Conservation (phyloP, 2,329 filamentous ascomycete genomes). For the Pestalotiopsis sp. region DNA sequence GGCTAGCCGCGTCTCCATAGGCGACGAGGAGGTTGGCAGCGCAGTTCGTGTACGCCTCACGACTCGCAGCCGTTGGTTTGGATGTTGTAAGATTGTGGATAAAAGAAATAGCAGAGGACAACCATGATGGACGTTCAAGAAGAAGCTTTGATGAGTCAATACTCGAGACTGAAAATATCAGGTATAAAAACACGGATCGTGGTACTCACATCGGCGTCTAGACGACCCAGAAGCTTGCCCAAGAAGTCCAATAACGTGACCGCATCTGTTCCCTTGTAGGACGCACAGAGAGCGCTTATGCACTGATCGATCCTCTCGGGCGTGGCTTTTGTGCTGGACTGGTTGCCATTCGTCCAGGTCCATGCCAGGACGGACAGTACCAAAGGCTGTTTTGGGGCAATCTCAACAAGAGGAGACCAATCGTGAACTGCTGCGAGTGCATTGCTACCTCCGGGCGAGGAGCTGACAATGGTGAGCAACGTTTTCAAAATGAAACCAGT, state of each 20-base stretch:
- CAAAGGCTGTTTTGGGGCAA: conserved; percentile 54
- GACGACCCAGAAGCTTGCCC: conserved; percentile 52
- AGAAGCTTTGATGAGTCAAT: conserved; percentile 42
- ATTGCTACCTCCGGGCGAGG: conserved; percentile 50
- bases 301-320: conserved; percentile 46
- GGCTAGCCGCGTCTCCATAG: conserved; percentile 50
- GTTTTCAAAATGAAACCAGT: conserved; percentile 57
- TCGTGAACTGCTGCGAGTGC: conserved; percentile 50
- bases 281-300: conserved; percentile 50
- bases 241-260: conserved; percentile 62
- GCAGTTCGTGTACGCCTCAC: conserved; percentile 62
- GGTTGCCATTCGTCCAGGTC: conserved; percentile 57
- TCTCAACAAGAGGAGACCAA: conserved; percentile 57
- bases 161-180: background rate
- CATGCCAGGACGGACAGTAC: conserved; percentile 58
- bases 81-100: conserved; percentile 57
- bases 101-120: conserved; percentile 46
- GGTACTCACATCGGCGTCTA: conserved; percentile 48
- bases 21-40: conserved; percentile 58
- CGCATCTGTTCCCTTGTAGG: conserved; percentile 62
- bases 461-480: conserved; percentile 57
- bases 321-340: conserved; percentile 33
- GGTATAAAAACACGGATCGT: background rate
- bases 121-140: conserved; percentile 55
- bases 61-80: conserved; percentile 55